These are phyloP conservation scores for Talaromyces amestolkiae DNA, from an alignment of 2,329 filamentous ascomycete genomes.

Conservation along the genomic window DNA sequence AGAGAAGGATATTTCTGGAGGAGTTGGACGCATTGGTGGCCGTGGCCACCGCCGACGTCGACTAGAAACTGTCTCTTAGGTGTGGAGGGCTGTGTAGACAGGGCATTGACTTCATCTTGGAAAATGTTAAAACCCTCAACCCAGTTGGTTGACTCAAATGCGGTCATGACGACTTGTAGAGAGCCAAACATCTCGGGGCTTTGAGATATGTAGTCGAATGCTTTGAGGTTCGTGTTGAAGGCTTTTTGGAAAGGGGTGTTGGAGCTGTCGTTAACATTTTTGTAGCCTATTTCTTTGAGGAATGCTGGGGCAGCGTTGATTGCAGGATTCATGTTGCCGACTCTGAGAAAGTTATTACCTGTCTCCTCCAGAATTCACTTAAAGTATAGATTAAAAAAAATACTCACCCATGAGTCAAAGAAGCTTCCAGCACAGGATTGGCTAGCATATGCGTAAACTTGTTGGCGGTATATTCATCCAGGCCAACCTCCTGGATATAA, in stretches of 20 bases:
- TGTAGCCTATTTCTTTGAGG: constrained; percentile 30
- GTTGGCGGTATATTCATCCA: constrained; percentile 24
- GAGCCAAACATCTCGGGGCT: constrained; percentile 12
- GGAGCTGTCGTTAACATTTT: constrained; percentile 26
- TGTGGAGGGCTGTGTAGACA: neutral
- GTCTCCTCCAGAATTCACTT: too few species aligned
- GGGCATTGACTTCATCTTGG: neutral
- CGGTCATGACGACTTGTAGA: constrained; percentile 20
- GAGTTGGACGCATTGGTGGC: constrained; percentile 17
- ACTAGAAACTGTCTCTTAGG: constrained; percentile 14
- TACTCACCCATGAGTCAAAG: constrained; percentile 24
- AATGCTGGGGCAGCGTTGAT: constrained; percentile 24
- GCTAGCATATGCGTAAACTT: constrained; percentile 24
- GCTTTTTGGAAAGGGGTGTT: constrained; percentile 23
- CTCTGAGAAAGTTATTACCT: constrained; percentile 1
- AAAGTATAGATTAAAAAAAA: too few species aligned
- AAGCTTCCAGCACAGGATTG: constrained; percentile 19
- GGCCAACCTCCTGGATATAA: constrained; percentile 20
- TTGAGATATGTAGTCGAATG: constrained; percentile 13
- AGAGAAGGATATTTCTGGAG: constrained; percentile 9
- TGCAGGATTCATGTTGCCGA: constrained; percentile 23
- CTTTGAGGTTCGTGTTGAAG: constrained; percentile 14
- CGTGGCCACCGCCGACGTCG: constrained; percentile 18
- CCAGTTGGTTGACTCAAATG: constrained; percentile 21
- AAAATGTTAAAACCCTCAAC: constrained; percentile 9